Evolutionary conservation across 1,284 basidiomycete genomes (phyloP), one percentile per base, ranked within the genome.

Genomic region (Schizophyllum amplum): DNA sequence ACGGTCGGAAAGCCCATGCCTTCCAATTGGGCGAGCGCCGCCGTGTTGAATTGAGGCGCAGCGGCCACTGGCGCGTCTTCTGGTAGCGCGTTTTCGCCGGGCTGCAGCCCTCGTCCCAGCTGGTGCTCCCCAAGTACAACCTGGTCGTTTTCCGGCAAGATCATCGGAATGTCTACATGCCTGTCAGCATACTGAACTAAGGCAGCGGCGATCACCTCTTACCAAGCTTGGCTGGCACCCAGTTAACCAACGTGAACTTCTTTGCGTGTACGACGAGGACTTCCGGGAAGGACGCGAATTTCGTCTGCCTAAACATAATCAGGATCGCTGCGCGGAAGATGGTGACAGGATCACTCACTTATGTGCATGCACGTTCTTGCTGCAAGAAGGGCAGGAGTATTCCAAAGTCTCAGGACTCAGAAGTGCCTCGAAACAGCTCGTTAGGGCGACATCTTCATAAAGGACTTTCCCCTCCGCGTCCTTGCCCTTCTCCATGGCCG

Each of bases 141-240:
- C 1, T 69, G 64, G 57, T 90, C 84, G 5, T 79, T 75, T 5
- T 75, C 64, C 0, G 90, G 87, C 0, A 98, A 74, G n/a, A 83
- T 69, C 22, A 98, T 74, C 0, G 94, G 94, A 24, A 99, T 90
- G 62, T 97, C 92, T 94, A 62, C 21, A 22, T 51, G 24, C 22
- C 1, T 42, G 42, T 60, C n/a, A 55, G 54, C 55, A 1, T 4
- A 11, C 42, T 58, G n/a, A 6, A 15, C 42, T 7, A 23, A 24
- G 20, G 53, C n/a, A 25, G 52, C 50, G 52, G 17, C 23, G 22
- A 53, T 53, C 51, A 42, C 51, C 1, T 72, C 82, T 27, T 59
- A 92, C 92, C 90, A 33, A 98, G 81, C 71, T 99, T 99, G 4
- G 90, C 83, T 0, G 97, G 96, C 3, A 99, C 93, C 96, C 96